phyloP scores from a whole-genome alignment of 2,329 filamentous ascomycete species.

The Penicillium frequentans region DNA sequence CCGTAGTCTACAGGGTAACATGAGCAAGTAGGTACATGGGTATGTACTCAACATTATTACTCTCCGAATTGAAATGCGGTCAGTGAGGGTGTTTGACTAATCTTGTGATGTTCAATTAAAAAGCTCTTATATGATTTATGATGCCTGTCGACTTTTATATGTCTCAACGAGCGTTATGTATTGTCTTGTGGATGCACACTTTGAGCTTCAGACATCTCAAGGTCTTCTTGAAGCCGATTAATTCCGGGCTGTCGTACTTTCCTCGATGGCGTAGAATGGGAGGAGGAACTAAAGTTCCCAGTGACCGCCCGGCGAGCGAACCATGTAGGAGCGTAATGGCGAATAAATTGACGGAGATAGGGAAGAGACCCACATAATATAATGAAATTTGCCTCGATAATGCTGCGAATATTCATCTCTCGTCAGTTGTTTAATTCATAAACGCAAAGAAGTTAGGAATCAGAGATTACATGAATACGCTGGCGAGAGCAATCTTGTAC shows the following conservation, averaged over 20 bases:
- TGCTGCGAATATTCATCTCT: neutral
- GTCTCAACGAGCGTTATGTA: no score
- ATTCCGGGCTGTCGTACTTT: neutral
- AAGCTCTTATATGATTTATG: no score
- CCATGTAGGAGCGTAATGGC: neutral
- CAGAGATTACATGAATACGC: slow-evolving; percentile 8
- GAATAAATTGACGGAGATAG: neutral
- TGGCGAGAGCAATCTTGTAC: slow-evolving; percentile 15
- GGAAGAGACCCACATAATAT: neutral
- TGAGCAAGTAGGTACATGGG: no score
- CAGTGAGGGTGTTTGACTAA: no score
- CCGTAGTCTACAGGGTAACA: no score
- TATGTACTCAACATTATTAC: no score
- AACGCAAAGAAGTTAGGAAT: no score
- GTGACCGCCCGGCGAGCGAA: neutral
- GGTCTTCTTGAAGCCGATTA: neutral
- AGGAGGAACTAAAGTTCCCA: neutral
- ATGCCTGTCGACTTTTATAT: no score
- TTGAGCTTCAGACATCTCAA: neutral
- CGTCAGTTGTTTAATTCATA: no score
- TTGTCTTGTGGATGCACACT: no score
- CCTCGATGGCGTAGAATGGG: neutral
- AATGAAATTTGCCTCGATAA: neutral
- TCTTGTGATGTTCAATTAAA: no score
- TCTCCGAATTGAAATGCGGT: no score